phyloP scores from a whole-genome alignment of 371 early-diverging fungal genomes.

The Blakeslea trispora region DNA sequence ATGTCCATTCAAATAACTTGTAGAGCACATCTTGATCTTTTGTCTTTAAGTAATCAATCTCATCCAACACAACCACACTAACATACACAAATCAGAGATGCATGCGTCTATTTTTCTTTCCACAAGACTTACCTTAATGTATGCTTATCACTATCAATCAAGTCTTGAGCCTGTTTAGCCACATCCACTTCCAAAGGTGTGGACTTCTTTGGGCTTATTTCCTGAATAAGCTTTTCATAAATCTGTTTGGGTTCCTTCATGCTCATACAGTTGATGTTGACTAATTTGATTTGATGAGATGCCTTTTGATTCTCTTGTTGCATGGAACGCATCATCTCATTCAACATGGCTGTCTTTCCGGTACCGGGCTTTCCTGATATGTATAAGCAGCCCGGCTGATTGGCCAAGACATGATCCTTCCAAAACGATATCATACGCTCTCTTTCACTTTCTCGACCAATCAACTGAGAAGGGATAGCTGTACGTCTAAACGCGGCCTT shows the following conservation, averaged over 20 bases:
- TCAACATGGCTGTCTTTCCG: constrained; percentile 91
- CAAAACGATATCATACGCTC: constrained; percentile 58
- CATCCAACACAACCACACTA: constrained; percentile 88
- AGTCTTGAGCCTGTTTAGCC: constrained; percentile 38
- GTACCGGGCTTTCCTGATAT: constrained; percentile 94
- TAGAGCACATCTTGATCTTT: constrained; percentile 85
- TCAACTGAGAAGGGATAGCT: constrained; percentile 63
- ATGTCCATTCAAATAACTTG: constrained; percentile 84
- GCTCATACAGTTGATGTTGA: constrained; percentile 87
- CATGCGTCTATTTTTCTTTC: too few species aligned
- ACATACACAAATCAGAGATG: not conserved
- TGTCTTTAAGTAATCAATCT: constrained; percentile 87
- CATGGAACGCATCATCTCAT: constrained; percentile 56
- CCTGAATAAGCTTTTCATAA: constrained; percentile 64
- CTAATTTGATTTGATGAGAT: constrained; percentile 49
- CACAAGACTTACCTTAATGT: constrained; percentile 42
- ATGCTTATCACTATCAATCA: constrained; percentile 40
- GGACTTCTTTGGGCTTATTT: constrained; percentile 27
- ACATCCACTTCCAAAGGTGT: constrained; percentile 24
- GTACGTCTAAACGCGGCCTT: constrained; percentile 67
- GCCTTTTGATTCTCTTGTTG: constrained; percentile 22
- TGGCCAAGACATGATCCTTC: constrained; percentile 39
- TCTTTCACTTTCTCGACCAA: constrained; percentile 78
- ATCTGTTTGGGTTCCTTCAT: constrained; percentile 71
- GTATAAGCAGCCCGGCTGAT: constrained; percentile 72